Percentiles rank a stretch among this genome's conserved stretches.
These are phyloP conservation scores for Aspergillus niger DNA, from an alignment of 2,329 filamentous ascomycete genomes.

Conservation along the genomic window DNA sequence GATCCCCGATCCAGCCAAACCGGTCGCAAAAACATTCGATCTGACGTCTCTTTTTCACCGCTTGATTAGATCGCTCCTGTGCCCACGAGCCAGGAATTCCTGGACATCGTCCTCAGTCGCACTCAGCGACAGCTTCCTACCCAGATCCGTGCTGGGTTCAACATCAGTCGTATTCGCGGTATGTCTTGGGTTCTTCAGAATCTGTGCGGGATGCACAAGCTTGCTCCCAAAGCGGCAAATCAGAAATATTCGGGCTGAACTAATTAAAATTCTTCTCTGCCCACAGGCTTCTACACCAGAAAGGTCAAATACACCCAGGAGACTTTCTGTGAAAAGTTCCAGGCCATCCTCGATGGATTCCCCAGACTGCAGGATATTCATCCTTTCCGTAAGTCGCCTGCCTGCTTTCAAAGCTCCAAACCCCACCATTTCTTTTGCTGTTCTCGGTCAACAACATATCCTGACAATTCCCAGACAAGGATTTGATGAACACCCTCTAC, in stretches of 20 bases:
- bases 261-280: conserved; percentile 29
- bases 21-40: neutral
- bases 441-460: conserved; percentile 5
- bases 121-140: conserved; percentile 92
- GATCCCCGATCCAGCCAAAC: neutral
- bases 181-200: conserved; percentile 16
- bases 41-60: conserved; percentile 41
- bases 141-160: conserved; percentile 93
- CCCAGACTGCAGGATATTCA: conserved; percentile 92
- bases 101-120: conserved; percentile 93
- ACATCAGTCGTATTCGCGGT: conserved; percentile 86
- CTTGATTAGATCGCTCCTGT: conserved; percentile 70
- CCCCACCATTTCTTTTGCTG: conserved; percentile 19
- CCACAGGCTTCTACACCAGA: conserved; percentile 82
- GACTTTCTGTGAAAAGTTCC: conserved; percentile 93
- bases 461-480: conserved; percentile 57
- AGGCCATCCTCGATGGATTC: conserved; percentile 87
- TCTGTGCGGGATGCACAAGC: neutral
- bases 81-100: conserved; percentile 90
- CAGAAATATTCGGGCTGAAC: conserved; percentile 20
- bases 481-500: conserved; percentile 95
- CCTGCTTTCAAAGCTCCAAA: neutral
- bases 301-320: conserved; percentile 99
- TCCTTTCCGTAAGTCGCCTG: conserved; percentile 71
- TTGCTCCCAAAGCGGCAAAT: neutral